Conservation (phyloP, 2,329 filamentous ascomycete species). For the Penicillium italicum region DNA sequence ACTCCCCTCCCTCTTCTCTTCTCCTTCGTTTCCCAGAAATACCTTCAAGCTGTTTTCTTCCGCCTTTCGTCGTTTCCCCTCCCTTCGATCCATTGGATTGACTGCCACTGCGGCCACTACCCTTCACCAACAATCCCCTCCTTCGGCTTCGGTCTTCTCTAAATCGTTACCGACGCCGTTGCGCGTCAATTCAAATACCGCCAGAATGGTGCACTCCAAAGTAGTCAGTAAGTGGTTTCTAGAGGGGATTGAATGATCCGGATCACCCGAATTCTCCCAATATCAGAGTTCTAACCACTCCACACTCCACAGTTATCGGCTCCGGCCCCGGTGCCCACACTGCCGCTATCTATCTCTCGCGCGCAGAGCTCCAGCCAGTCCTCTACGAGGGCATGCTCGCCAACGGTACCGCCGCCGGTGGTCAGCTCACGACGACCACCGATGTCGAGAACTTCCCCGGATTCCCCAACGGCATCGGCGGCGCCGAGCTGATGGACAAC, state of each 20-base stretch:
- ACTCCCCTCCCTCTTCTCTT: conserved; percentile 10
- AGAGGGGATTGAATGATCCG: conserved; percentile 11
- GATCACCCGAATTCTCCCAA: neutral
- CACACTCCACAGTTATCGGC: conserved; percentile 61
- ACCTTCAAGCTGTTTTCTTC: conserved; percentile 92
- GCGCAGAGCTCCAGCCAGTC: conserved; percentile 90
- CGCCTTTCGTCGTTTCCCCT: conserved; percentile 63
- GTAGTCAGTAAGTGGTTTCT: conserved; percentile 69
- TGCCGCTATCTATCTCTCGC: conserved; percentile 90
- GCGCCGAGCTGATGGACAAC: conserved; percentile 84
- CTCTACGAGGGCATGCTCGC: conserved; percentile 98
- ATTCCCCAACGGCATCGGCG: conserved; percentile 85
- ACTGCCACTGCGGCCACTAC: conserved; percentile 69
- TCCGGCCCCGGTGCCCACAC: conserved; percentile 97
- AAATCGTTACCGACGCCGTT: conserved; percentile 38
- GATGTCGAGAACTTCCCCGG: conserved; percentile 98
- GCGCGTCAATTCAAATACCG: conserved; percentile 39
- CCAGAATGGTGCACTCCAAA: conserved; percentile 80
- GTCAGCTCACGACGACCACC: conserved; percentile 96
- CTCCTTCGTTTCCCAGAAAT: conserved; percentile 17
- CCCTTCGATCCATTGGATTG: conserved; percentile 67
- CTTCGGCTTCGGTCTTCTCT: conserved; percentile 35
- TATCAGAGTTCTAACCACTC: conserved; percentile 15
- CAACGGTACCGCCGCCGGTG: conserved; percentile 91
- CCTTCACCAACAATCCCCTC: conserved; percentile 58